Evolutionary conservation across 2,329 filamentous ascomycete genomes (phyloP), one percentile per base, ranked within the genome.

Genomic region (Elsinoe arachidis): DNA sequence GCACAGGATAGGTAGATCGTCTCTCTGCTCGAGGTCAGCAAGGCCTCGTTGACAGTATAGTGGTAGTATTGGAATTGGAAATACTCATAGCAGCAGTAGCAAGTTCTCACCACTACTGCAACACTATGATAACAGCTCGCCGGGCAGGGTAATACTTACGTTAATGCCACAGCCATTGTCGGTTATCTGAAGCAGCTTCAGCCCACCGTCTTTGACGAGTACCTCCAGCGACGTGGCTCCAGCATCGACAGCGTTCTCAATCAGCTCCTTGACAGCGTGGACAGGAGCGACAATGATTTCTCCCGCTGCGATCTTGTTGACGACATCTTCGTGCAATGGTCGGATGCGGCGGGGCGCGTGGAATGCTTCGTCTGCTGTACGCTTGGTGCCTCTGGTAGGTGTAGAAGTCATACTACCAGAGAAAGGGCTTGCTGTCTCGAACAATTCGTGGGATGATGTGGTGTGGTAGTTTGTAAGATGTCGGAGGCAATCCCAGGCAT

Each of bases 241-340:
- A n/a, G 95, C 93, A 73, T 99, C 95, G 14, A 99, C 90, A 3
- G 93, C 87, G 66, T 99, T 99, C 70, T 99, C 93, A 11, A 99
- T 90, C 52, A 99, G 77, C 70, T 99, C 93, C 72, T 99, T 99
- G 58, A 99, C 73, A 2, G 95, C 93, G 71, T 99, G 90, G 26
- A 96, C 90, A 0, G 93, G 95, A 1, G 93, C 92, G 51, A 99
- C 90, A 60, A 99, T 99, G 66, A 99, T 99, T 72, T 99, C 93
- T 17, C 93, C 93, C 0, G 93, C 93, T 0, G 93, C 93, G 64
- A 99, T 99, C 72, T 97, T 99, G 77, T 97, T 99, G 63, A 99
- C 88, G 19, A 99, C 93, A 74, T 93, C 87, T 61, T 88, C 85
- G 66, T 95, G 88, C 23, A 99, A 80, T 12, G 92, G 87, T 85